Conservation (phyloP, 768 basidiomycete genomes). For the Boletus barrowsii region DNA sequence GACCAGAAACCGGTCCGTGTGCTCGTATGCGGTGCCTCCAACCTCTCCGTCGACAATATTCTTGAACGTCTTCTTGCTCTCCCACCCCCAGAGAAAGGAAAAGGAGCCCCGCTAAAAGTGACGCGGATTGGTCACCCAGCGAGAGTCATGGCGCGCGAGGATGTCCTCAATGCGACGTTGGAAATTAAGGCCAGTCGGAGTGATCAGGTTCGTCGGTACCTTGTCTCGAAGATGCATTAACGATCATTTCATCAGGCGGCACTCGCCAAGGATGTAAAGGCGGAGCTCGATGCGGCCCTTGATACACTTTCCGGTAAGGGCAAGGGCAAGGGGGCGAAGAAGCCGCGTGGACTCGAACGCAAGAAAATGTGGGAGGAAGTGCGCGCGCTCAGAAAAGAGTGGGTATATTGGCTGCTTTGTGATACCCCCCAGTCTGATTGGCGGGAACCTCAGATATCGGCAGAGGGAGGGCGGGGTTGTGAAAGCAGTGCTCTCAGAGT, state of each 20-base stretch:
- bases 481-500: conserved; percentile 71
- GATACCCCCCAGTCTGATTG: neutral
- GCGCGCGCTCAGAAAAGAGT: conserved; percentile 88
- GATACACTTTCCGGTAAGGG: conserved; percentile 67
- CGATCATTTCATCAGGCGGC: conserved; percentile 52
- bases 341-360: conserved; percentile 67
- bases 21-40: conserved; percentile 90
- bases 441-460: conserved; percentile 59
- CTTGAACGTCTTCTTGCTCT: conserved; percentile 77
- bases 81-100: conserved; percentile 47
- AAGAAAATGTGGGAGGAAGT: conserved; percentile 88
- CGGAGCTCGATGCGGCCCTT: conserved; percentile 73
- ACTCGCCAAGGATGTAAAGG: conserved; percentile 85
- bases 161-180: conserved; percentile 63
- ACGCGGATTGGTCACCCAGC: conserved; percentile 97
- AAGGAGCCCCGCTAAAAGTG: conserved; percentile 46
- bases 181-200: conserved; percentile 72
- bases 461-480: conserved; percentile 85
- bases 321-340: conserved; percentile 70
- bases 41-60: conserved; percentile 95
- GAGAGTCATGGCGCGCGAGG: conserved; percentile 73
- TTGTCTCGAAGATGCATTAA: neutral
- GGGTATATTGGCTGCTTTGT: conserved; percentile 20
- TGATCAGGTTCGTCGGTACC: conserved; percentile 51
- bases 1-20: conserved; percentile 53